These are phyloP conservation scores for Alternaria metachromatica DNA, from an alignment of 2,329 filamentous ascomycete species.

Conservation along the genomic window DNA sequence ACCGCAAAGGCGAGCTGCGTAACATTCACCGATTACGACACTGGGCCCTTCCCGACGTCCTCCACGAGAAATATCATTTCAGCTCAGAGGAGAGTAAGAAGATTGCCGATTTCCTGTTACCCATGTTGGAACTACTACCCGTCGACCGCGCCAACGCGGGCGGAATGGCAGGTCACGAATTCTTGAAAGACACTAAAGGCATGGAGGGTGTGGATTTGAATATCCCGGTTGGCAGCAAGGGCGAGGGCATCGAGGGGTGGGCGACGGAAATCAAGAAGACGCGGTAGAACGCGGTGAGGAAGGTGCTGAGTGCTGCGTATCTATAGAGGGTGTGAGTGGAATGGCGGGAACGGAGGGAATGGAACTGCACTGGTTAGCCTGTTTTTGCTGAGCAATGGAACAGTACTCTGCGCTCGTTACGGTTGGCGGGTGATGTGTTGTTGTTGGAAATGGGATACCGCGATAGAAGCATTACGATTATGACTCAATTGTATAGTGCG, in stretches of 20 bases:
- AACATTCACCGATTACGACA: constrained; percentile 97
- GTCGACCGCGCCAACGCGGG: constrained; percentile 93
- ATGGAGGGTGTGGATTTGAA: constrained; percentile 83
- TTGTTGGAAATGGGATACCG: not conserved
- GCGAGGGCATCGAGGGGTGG: constrained; percentile 96
- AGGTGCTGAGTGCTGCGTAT: not conserved
- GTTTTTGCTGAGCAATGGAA: not conserved
- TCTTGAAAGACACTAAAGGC: constrained; percentile 83
- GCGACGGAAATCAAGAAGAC: constrained; percentile 78
- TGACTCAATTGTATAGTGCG: not conserved
- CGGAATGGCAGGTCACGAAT: constrained; percentile 86
- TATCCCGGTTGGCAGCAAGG: constrained; percentile 78
- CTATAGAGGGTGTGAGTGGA: not conserved
- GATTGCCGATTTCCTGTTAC: constrained; percentile 81
- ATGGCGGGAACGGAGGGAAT: not conserved
- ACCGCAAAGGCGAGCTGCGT: constrained; percentile 92
- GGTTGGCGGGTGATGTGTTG: not conserved
- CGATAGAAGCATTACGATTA: not conserved
- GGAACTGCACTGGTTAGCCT: constrained; percentile 1
- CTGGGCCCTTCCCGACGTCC: constrained; percentile 91
- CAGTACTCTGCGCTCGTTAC: not conserved
- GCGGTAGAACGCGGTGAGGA: constrained; percentile 25
- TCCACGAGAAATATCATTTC: constrained; percentile 97
- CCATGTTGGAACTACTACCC: constrained; percentile 89
- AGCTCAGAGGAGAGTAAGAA: constrained; percentile 78